These are phyloP conservation scores for Colletotrichum shisoi DNA, from an alignment of 2,329 filamentous ascomycete species.

Conservation along the genomic window DNA sequence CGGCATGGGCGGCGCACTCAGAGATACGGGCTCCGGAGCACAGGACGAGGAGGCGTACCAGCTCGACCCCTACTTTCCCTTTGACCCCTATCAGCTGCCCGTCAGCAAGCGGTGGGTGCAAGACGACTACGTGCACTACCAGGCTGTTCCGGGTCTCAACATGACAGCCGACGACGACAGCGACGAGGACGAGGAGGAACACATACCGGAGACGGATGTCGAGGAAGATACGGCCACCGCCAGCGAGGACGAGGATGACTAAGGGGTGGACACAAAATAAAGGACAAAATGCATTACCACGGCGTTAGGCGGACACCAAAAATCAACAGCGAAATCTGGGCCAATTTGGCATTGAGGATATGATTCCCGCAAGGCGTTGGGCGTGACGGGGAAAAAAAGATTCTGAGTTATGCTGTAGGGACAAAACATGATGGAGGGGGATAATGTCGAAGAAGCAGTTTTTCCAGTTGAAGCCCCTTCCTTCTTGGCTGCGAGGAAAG, in stretches of 20 bases:
- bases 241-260: conserved; percentile 55
- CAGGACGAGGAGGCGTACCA: conserved; percentile 82
- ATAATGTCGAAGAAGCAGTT: conserved; percentile 10
- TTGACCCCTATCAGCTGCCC: conserved; percentile 93
- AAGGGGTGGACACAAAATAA: conserved; percentile 37
- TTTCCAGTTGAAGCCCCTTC: background rate
- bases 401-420: conserved; percentile 3
- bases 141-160: conserved; percentile 74
- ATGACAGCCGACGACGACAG: conserved; percentile 64
- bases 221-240: conserved; percentile 63
- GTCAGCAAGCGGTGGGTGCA: conserved; percentile 88
- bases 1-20: conserved; percentile 62
- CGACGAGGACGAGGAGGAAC: conserved; percentile 59
- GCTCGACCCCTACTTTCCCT: conserved; percentile 94
- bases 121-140: conserved; percentile 83
- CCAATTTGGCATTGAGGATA: conserved; percentile 33
- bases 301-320: conserved; percentile 39
- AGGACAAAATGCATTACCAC: conserved; percentile 39
- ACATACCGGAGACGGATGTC: conserved; percentile 54
- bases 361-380: conserved; percentile 38
- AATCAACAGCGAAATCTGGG: conserved; percentile 33
- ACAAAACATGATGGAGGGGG: background rate
- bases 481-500: conserved; percentile 4
- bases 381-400: conserved; percentile 9
- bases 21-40: conserved; percentile 60